phyloP scores from a whole-genome alignment of 352 stramenopile species.

The Phytopythium ostracodes region DNA sequence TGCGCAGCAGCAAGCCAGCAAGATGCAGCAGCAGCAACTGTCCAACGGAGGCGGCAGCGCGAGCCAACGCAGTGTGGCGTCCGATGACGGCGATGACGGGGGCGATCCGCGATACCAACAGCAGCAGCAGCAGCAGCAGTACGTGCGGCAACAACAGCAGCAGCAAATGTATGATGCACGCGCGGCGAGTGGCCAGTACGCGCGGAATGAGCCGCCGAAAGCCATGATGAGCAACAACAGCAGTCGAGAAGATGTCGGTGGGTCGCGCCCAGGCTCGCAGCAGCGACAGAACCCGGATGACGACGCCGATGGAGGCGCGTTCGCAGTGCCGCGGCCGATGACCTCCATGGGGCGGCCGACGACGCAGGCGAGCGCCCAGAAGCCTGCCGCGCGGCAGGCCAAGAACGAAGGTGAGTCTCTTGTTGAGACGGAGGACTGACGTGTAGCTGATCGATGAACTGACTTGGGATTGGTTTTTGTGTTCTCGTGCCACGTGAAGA shows the following conservation, averaged over 20 bases:
- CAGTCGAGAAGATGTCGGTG: constrained; percentile 10
- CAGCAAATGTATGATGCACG: constrained; percentile 22
- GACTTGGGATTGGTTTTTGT: not conserved
- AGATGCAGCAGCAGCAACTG: constrained; percentile 28
- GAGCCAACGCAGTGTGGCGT: constrained; percentile 10
- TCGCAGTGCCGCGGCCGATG: constrained; percentile 33
- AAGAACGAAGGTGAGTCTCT: constrained; percentile 56
- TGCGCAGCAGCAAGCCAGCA: constrained; percentile 16
- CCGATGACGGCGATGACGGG: constrained; percentile 23
- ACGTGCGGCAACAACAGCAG: constrained; percentile 1
- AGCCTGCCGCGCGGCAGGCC: constrained; percentile 17
- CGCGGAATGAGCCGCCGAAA: not conserved
- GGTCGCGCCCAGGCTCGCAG: constrained; percentile 8
- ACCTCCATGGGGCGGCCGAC: constrained; percentile 27
- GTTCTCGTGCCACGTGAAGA: constrained; percentile 25
- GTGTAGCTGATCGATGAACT: constrained; percentile 9
- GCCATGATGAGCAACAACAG: constrained; percentile 19
- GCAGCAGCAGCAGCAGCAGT: constrained; percentile 10
- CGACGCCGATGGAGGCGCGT: constrained; percentile 30
- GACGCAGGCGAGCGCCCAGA: constrained; percentile 26
- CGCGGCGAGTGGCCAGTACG: constrained; percentile 5
- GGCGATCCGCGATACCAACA: constrained; percentile 9
- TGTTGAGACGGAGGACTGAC: not conserved
- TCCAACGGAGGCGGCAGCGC: constrained; percentile 16
- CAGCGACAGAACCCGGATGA: constrained; percentile 16